Conservation (phyloP, 768 basidiomycete species). For the Amanita pallidorosea region DNA sequence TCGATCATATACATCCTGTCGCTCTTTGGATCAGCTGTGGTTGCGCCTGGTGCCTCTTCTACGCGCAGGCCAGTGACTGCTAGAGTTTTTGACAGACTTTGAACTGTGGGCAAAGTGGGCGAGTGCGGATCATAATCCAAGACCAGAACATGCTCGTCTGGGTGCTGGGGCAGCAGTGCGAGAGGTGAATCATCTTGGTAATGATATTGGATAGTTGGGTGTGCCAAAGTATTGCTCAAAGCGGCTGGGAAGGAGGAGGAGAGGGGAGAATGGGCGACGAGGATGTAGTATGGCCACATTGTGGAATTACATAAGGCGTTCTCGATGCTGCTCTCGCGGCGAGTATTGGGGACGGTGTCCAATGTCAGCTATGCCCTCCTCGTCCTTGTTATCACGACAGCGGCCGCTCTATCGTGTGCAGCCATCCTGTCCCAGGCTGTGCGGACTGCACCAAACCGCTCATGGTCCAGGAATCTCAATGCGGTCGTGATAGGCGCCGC, state of each 20-base stretch:
- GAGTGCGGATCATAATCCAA: slow-evolving; percentile 52
- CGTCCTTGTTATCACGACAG: slow-evolving; percentile 36
- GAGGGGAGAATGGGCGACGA: slow-evolving; percentile 49
- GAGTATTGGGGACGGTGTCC: slow-evolving; percentile 37
- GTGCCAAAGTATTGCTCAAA: slow-evolving; percentile 39
- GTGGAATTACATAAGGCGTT: not conserved
- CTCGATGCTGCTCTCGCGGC: slow-evolving; percentile 1
- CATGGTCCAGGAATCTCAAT: slow-evolving; percentile 57
- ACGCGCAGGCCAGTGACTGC: slow-evolving; percentile 50
- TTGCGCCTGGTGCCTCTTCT: slow-evolving; percentile 65
- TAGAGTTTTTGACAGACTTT: slow-evolving; percentile 35
- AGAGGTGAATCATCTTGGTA: slow-evolving; percentile 71
- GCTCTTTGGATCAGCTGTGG: slow-evolving; percentile 42
- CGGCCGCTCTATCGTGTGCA: slow-evolving; percentile 51
- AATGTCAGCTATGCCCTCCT: slow-evolving; percentile 43
- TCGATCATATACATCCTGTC: slow-evolving; percentile 71
- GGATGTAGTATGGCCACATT: slow-evolving; percentile 44
- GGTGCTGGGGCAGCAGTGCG: slow-evolving; percentile 46
- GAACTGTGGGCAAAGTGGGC: slow-evolving; percentile 31
- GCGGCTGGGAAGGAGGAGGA: slow-evolving; percentile 22
- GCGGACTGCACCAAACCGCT: slow-evolving; percentile 42
- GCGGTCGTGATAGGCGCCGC: slow-evolving; percentile 59
- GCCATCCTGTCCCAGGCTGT: slow-evolving; percentile 65
- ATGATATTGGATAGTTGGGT: slow-evolving; percentile 72
- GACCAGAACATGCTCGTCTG: slow-evolving; percentile 64